Conservation (phyloP, 225 moss, liverwort and hornwort species). For the Neckera pumila region DNA sequence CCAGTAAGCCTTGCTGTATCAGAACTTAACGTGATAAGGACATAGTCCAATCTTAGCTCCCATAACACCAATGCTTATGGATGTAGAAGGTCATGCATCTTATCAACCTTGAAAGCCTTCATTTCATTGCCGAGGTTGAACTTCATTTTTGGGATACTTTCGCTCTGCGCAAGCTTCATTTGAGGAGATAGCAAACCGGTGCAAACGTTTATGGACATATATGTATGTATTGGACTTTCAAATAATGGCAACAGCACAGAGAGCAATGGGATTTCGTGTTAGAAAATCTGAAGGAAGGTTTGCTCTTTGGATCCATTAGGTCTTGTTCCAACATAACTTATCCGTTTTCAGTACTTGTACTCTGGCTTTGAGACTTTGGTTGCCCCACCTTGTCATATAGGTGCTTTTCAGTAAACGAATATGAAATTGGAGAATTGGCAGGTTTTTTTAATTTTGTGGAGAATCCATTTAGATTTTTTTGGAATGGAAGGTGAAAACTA, state of each 20-base stretch:
- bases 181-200: constrained; percentile 52
- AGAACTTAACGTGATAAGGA: not conserved
- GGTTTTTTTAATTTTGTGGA: not conserved
- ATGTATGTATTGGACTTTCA: constrained; percentile 9
- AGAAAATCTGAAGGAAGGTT: constrained; percentile 40
- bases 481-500: not conserved
- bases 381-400: not conserved
- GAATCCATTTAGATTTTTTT: not conserved
- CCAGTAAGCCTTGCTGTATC: not conserved
- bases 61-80: no score
- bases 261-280: constrained; percentile 27
- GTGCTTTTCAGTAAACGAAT: no score
- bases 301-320: constrained; percentile 62
- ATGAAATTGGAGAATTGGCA: not conserved
- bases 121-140: not conserved
- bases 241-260: constrained; percentile 56
- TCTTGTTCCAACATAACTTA: not conserved
- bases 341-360: not conserved
- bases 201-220: constrained; percentile 49
- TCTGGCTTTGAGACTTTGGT: not conserved
- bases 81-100: not conserved
- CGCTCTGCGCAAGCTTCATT: constrained; percentile 25
- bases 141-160: not conserved
- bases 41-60: not conserved
- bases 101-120: not conserved